phyloP scores from a whole-genome alignment of 2,329 filamentous ascomycete genomes.

The Monosporascus sp. region DNA sequence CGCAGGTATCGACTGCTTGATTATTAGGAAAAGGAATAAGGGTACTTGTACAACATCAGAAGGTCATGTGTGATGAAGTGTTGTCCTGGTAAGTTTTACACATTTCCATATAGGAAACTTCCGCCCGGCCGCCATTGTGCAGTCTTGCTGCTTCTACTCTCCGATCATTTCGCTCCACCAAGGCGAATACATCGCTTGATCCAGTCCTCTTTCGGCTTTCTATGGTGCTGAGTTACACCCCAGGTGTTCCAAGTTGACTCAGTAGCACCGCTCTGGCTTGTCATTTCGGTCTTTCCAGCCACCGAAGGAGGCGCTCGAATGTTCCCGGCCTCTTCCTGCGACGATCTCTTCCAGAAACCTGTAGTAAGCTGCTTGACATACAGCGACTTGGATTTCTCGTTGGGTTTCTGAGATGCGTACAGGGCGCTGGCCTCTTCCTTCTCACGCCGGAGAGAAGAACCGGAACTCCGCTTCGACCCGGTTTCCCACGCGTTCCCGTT shows the following conservation, averaged over 20 bases:
- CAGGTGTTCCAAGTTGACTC: constrained; percentile 17
- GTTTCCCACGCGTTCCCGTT: constrained; percentile 9
- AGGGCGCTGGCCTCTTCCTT: background rate
- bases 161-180: constrained; percentile 7
- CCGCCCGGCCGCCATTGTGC: background rate
- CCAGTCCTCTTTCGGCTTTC: constrained; percentile 11
- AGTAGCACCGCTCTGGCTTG: constrained; percentile 3
- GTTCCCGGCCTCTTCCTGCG: no score
- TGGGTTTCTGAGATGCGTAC: background rate
- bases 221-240: constrained; percentile 10
- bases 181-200: constrained; percentile 10
- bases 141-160: background rate
- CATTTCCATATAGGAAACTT: no score
- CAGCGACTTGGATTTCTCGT: background rate
- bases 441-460: background rate
- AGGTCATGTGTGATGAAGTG: no score
- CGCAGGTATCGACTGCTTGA: no score
- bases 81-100: no score
- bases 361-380: background rate
- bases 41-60: no score
- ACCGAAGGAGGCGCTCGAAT: constrained; percentile 6
- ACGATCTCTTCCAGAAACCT: background rate
- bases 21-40: no score
- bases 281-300: constrained; percentile 10
- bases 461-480: background rate